Conservation (phyloP, 2,329 filamentous ascomycete species). For the Neodidymelliopsis sp. region DNA sequence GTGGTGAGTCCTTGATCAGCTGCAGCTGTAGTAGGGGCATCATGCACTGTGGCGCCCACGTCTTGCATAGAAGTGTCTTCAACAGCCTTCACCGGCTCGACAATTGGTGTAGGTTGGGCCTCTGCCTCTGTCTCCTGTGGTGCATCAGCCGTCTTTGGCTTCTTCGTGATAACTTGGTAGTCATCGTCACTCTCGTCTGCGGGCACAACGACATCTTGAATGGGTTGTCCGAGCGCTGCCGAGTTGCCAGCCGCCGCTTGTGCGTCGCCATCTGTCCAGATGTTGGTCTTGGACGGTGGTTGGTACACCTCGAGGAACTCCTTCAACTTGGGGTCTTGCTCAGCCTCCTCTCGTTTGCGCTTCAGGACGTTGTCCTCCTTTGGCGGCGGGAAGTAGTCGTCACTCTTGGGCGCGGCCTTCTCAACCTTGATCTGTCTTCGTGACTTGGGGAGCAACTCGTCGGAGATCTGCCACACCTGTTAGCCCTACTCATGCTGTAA, state of each 20-base stretch:
- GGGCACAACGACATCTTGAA: constrained; percentile 34
- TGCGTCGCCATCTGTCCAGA: constrained; percentile 65
- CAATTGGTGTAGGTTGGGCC: background rate
- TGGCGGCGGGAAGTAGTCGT: constrained; percentile 37
- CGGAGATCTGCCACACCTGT: constrained; percentile 40
- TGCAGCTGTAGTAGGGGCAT: constrained; percentile 20
- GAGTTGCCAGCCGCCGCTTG: constrained; percentile 22
- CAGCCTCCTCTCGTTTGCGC: constrained; percentile 67
- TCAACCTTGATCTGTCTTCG: constrained; percentile 42
- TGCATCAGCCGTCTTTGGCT: constrained; percentile 43
- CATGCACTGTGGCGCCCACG: constrained; percentile 31
- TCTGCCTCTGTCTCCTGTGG: constrained; percentile 13
- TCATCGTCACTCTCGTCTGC: constrained; percentile 74
- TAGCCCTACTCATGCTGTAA: constrained; percentile 25
- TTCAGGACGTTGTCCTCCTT: constrained; percentile 61
- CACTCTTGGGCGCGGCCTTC: constrained; percentile 27
- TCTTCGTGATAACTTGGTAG: constrained; percentile 70
- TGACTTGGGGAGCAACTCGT: constrained; percentile 46
- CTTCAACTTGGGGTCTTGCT: constrained; percentile 78
- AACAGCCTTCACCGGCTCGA: background rate
- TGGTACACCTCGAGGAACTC: constrained; percentile 89
- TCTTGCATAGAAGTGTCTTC: constrained; percentile 7
- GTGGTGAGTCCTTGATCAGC: constrained; percentile 60
- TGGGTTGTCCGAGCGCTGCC: constrained; percentile 24
- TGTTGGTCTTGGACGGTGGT: constrained; percentile 68